Evolutionary conservation across 495 filamentous ascomycete genomes (phyloP).

Genomic region (Pyronema domesticum): DNA sequence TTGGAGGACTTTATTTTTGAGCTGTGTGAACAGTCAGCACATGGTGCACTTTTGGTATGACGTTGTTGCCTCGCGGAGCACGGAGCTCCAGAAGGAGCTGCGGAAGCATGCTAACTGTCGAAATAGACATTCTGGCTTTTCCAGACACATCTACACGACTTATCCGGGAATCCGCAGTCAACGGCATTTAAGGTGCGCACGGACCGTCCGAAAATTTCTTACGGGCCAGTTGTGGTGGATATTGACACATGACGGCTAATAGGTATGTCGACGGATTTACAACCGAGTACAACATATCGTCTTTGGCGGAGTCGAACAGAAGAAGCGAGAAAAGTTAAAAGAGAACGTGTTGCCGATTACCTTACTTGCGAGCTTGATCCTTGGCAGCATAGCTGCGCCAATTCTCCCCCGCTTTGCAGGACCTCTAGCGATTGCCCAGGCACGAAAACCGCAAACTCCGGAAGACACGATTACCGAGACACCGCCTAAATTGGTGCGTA

Average conservation of each 20-base stretch:
- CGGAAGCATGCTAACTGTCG: neutral
- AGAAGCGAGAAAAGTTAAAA: constrained; percentile 46
- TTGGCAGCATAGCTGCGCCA: constrained; percentile 40
- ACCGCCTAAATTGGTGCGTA: constrained; percentile 36
- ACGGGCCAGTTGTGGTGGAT: neutral
- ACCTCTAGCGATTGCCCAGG: constrained; percentile 55
- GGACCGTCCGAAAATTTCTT: neutral
- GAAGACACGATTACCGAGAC: constrained; percentile 32
- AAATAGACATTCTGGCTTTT: constrained; percentile 65
- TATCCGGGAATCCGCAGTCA: constrained; percentile 47
- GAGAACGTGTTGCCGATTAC: constrained; percentile 59
- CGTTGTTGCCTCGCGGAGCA: neutral
- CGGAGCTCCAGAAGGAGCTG: neutral
- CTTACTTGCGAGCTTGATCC: constrained; percentile 50
- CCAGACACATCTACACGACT: constrained; percentile 63
- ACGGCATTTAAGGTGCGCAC: constrained; percentile 36
- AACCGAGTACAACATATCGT: constrained; percentile 68
- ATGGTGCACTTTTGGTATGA: constrained; percentile 53
- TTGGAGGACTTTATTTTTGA: constrained; percentile 66
- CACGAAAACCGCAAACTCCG: constrained; percentile 45
- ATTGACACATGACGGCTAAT: neutral
- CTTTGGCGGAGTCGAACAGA: constrained; percentile 46
- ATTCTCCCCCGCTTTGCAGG: constrained; percentile 36
- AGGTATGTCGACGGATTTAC: constrained; percentile 46
- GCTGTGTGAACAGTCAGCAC: constrained; percentile 62